A percentile compares a stretch with the other conserved stretches of the same genome.
Evolutionary conservation across 2,329 filamentous ascomycete species (phyloP).

Genomic region (Phoma sp.): DNA sequence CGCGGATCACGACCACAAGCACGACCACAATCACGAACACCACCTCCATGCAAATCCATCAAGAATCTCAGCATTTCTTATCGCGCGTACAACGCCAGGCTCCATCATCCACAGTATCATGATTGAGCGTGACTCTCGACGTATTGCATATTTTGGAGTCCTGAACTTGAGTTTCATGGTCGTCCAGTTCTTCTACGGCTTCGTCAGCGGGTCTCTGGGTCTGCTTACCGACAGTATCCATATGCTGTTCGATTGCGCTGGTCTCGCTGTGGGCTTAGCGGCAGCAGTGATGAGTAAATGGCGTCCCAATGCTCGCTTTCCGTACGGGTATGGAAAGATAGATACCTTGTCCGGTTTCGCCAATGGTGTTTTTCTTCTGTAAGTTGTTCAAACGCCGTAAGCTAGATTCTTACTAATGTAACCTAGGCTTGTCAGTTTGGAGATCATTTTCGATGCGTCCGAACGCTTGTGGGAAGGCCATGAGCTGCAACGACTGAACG

Average conservation of each 20-base stretch:
- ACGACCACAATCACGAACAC: conserved; percentile 38
- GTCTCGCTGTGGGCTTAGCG: conserved; percentile 85
- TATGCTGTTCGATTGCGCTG: conserved; percentile 99
- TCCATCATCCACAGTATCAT: conserved; percentile 86
- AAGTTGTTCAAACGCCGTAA: conserved; percentile 39
- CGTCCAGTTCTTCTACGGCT: conserved; percentile 92
- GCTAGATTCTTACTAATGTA: conserved; percentile 15
- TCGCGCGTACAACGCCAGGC: conserved; percentile 72
- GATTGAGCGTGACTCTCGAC: conserved; percentile 87
- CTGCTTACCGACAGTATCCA: conserved; percentile 98
- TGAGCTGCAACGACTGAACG: conserved; percentile 81
- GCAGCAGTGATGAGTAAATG: conserved; percentile 96
- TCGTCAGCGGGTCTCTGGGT: conserved; percentile 88
- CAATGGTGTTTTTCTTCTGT: conserved; percentile 94
- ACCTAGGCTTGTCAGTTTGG: conserved; percentile 82
- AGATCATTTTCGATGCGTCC: conserved; percentile 94
- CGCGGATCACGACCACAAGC: conserved; percentile 39
- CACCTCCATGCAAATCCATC: conserved; percentile 63
- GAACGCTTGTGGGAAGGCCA: conserved; percentile 85
- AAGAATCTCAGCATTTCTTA: conserved; percentile 72
- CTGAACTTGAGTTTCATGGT: conserved; percentile 96
- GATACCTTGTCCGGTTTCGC: conserved; percentile 96
- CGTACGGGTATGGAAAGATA: conserved; percentile 95
- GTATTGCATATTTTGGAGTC: conserved; percentile 98
- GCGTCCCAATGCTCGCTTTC: conserved; percentile 86